phyloP scores from a whole-genome alignment of 257 asterid species.

The Solanum paucissectum region DNA sequence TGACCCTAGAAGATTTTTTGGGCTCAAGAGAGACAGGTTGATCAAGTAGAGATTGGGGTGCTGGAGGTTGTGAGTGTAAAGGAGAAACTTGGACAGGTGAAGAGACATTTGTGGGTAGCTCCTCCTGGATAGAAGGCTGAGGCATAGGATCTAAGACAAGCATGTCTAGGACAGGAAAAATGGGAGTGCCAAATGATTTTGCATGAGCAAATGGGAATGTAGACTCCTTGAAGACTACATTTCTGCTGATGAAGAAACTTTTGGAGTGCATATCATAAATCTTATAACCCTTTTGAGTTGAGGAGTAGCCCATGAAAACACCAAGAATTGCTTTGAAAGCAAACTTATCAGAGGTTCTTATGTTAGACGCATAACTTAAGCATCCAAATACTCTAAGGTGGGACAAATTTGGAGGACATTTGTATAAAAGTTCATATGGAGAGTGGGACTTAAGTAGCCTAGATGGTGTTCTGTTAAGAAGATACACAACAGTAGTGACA shows the following conservation, averaged over 20 bases:
- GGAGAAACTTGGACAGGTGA: too few species aligned
- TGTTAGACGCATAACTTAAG: not conserved
- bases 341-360: not conserved
- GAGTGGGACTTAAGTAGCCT: not conserved
- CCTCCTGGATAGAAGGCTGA: too few species aligned
- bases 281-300: too few species aligned
- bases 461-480: not conserved
- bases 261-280: not conserved
- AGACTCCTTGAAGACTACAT: not conserved
- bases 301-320: not conserved
- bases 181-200: not conserved
- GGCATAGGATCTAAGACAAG: too few species aligned
- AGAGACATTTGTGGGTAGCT: too few species aligned
- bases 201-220: not conserved
- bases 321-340: not conserved
- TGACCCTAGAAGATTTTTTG: too few species aligned
- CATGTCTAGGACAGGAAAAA: not conserved
- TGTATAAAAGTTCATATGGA: not conserved
- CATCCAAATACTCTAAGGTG: not conserved
- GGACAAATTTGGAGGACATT: not conserved
- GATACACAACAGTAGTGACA: too few species aligned
- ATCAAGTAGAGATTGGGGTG: too few species aligned
- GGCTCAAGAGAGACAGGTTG: too few species aligned
- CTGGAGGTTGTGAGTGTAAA: too few species aligned
- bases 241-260: not conserved